Conservation (phyloP, 176 grass and related monocot species). For the Musa acuminata region DNA sequence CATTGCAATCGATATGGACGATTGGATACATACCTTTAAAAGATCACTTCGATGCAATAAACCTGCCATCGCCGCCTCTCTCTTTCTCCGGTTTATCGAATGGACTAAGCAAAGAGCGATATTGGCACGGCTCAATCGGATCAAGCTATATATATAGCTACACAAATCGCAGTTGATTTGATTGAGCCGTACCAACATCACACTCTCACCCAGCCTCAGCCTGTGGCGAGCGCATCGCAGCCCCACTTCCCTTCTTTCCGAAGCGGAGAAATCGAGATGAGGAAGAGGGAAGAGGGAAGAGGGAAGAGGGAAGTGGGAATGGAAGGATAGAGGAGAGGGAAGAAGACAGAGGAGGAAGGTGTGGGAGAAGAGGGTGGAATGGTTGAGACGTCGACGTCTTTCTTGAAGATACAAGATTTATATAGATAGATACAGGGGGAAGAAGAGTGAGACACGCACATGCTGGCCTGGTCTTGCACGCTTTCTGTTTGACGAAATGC, state of each 20-base stretch:
- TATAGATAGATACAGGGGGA: background rate
- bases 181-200: conserved; percentile 71
- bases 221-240: too few species aligned
- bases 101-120: conserved; percentile 40
- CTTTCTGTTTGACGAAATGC: background rate
- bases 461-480: background rate
- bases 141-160: background rate
- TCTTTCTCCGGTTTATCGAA: background rate
- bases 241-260: background rate
- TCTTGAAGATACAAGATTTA: background rate
- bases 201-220: conserved; percentile 27
- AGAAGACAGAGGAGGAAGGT: background rate
- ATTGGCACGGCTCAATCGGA: conserved; percentile 82
- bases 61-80: too few species aligned
- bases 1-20: too few species aligned
- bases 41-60: too few species aligned
- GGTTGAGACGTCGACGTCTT: conserved; percentile 48
- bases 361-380: conserved; percentile 32
- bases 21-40: too few species aligned
- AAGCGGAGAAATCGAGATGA: background rate
- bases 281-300: too few species aligned
- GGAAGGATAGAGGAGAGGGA: too few species aligned
- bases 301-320: too few species aligned
- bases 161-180: conserved; percentile 15
- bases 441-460: background rate